phyloP scores from a whole-genome alignment of 306 rosid genomes.

The Acacia melanoxylon region DNA sequence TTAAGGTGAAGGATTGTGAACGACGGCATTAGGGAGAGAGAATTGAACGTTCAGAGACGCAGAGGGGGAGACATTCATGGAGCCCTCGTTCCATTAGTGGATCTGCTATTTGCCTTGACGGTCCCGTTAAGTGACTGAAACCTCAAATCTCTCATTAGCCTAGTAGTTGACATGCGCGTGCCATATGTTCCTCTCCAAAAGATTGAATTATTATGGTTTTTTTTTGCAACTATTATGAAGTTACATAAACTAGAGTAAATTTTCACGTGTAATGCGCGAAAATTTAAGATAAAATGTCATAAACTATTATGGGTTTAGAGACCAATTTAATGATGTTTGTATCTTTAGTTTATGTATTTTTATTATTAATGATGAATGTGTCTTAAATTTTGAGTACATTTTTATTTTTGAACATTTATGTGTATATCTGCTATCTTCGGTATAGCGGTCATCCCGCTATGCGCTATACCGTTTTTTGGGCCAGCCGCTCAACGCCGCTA shows the following conservation, averaged over 20 bases:
- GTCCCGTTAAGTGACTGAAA: conserved; percentile 71
- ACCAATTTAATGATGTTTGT: too few relatives aligned
- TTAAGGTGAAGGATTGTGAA: conserved; percentile 53
- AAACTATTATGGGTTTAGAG: too few relatives aligned
- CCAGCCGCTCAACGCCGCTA: too few relatives aligned
- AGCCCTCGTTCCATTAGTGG: conserved; percentile 50
- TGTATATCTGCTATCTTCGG: too few relatives aligned
- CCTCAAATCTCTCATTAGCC: not conserved
- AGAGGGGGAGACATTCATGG: conserved; percentile 53
- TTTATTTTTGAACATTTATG: too few relatives aligned
- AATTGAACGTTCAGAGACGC: conserved; percentile 29
- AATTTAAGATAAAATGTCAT: too few relatives aligned
- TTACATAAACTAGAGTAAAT: not conserved
- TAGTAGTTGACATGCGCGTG: not conserved
- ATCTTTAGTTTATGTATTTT: too few relatives aligned
- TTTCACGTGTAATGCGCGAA: not conserved
- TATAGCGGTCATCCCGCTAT: too few relatives aligned
- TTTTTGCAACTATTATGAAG: not conserved
- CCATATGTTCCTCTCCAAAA: not conserved
- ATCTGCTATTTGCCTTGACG: conserved; percentile 53
- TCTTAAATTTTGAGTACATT: too few relatives aligned
- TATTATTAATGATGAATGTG: too few relatives aligned
- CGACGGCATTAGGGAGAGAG: conserved; percentile 65
- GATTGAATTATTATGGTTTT: not conserved
- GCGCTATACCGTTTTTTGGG: too few relatives aligned